Evolutionary conservation across 176 grass and related monocot genomes (phyloP), one percentile per base, ranked within the genome.

Genomic region (Tuctoria greenei): DNA sequence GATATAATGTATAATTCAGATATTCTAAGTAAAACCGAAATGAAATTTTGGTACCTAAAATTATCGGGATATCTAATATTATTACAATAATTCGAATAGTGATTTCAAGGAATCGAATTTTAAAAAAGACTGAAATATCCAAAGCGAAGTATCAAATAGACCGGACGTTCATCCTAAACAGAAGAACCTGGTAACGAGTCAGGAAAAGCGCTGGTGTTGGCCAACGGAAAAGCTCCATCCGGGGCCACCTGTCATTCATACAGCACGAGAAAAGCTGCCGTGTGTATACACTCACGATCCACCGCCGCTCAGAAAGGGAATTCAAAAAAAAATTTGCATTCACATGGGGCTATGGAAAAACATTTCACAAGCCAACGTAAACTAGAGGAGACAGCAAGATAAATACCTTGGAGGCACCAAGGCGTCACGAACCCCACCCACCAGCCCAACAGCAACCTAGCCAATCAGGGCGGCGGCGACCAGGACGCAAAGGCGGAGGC

Each of bases 241-340:
- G 24, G 49, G 11, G 13, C 70, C 47, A 66, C 47, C 47, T 82
- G 61, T 74, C 70, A 6, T 47, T 8, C 13, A 71, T 9, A 54
- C 37, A 63, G 34, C 54, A n/a, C 45, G 20, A 8, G 4, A 1
- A 38, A 10, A 2, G 72, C 57, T 18, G 66, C 41, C 59, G 45
- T 62, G 43, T 26, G 73, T 9, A 39, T 51, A 5, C 72, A 26
- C 34, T 61, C 64, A 40, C 52, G 44, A 51, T 77, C 64, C 73
- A 63, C 38, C 8, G n/a, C 7, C 24, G n/a, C n/a, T n/a, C 5
- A 2, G 14, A 20, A 40, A 50, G 59, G 73, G 55, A 58, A 13
- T 12, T 3, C 23, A 58, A 73, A 38, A 18, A 21, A 16, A 20
- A 14, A 46, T 1, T 15, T 8, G 58, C 72, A 45, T 44, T 61